phyloP scores from a whole-genome alignment of 2,329 filamentous ascomycete species.

The Thermothelomyces thermophilus region DNA sequence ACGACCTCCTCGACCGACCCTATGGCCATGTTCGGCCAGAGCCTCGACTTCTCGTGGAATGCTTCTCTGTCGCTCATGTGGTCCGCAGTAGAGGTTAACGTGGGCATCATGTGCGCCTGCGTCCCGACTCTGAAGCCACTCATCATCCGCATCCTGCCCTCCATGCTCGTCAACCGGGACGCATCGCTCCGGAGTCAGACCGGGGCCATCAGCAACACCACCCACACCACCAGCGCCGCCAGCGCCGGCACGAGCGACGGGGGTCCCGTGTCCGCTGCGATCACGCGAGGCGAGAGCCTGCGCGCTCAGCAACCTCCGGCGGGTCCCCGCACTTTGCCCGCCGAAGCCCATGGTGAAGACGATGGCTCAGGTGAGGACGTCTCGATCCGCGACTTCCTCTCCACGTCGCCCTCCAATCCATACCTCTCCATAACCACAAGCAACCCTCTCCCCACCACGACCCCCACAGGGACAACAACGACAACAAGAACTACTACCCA shows the following conservation, averaged over 20 bases:
- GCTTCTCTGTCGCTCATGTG: constrained; percentile 85
- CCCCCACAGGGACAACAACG: not conserved
- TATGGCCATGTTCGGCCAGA: constrained; percentile 44
- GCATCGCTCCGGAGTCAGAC: constrained; percentile 33
- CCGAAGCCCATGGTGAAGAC: not conserved
- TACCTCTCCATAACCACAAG: not conserved
- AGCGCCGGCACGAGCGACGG: not conserved
- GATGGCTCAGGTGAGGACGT: constrained; percentile 10
- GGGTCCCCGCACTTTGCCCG: constrained; percentile 1
- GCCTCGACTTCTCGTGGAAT: constrained; percentile 59
- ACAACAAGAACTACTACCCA: not conserved
- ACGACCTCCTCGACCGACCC: constrained; percentile 32
- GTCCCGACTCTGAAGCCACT: constrained; percentile 90
- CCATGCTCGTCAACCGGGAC: constrained; percentile 48
- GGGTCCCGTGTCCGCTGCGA: not conserved
- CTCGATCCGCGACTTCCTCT: constrained; percentile 22
- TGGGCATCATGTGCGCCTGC: constrained; percentile 84
- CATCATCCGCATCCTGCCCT: constrained; percentile 57
- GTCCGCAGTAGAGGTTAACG: constrained; percentile 85
- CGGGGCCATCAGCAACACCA: constrained; percentile 20
- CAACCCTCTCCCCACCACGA: not conserved
- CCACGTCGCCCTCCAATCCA: not conserved
- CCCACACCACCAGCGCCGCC: constrained; percentile 21
- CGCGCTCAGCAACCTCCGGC: not conserved
- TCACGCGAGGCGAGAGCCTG: not conserved